phyloP scores from a whole-genome alignment of 208 protist genomes.

The Tritrichomonas foetus region DNA sequence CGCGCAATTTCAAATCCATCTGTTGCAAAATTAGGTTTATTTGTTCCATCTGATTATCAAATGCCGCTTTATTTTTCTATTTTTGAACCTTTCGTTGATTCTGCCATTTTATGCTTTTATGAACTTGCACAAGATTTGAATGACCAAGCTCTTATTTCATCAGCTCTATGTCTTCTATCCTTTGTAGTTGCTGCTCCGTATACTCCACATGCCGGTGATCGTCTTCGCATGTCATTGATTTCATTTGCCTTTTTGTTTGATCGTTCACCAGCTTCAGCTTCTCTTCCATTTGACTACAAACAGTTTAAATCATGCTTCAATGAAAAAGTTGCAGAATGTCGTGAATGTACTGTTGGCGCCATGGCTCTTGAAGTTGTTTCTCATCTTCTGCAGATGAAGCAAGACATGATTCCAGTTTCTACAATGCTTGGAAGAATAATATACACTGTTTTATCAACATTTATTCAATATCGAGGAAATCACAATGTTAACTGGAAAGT shows the following conservation, averaged over 20 bases:
- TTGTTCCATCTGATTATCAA: background rate
- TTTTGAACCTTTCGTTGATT: constrained; percentile 17
- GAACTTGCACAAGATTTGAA: background rate
- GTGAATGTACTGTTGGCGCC: background rate
- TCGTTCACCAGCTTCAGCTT: background rate
- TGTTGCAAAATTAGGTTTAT: background rate
- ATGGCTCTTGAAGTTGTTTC: background rate
- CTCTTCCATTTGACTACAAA: background rate
- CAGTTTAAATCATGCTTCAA: constrained; percentile 11
- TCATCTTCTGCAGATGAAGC: background rate
- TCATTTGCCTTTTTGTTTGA: background rate
- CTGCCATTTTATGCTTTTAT: background rate
- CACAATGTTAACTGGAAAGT: background rate
- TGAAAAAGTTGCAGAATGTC: background rate
- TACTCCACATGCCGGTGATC: constrained; percentile 18
- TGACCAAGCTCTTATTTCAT: background rate
- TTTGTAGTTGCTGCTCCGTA: background rate
- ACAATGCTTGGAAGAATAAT: background rate
- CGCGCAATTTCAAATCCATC: background rate
- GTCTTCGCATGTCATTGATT: background rate
- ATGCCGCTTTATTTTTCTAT: background rate
- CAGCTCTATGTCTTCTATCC: background rate
- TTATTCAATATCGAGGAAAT: background rate
- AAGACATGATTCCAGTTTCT: background rate
- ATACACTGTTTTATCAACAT: background rate